Evolutionary conservation across 2,329 filamentous ascomycete genomes (phyloP).

Genomic region (Epichloe scottii): DNA sequence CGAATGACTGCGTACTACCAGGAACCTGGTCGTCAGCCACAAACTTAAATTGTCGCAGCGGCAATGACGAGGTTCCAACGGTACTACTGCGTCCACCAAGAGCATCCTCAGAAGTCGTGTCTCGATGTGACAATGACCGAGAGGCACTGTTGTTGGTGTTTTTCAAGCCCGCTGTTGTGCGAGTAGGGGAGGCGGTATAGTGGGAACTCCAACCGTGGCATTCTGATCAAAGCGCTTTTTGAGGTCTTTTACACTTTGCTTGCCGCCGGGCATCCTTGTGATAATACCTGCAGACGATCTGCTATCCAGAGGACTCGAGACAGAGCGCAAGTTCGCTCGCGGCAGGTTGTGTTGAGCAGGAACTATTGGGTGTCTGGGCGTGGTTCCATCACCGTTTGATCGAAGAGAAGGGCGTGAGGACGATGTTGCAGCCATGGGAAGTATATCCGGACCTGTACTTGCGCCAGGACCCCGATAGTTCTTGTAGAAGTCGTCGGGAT

Average conservation of each 20-base stretch:
- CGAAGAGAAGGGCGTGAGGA: conserved; percentile 30
- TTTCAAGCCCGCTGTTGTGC: not conserved
- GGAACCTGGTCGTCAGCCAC: conserved; percentile 38
- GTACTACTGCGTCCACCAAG: not conserved
- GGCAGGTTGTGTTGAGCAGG: conserved; percentile 26
- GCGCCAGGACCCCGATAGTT: conserved; percentile 30
- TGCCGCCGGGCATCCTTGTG: conserved; percentile 22
- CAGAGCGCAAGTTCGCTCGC: conserved; percentile 37
- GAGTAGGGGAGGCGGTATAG: conserved; percentile 1
- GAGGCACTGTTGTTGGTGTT: not conserved
- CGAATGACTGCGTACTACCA: conserved; percentile 44
- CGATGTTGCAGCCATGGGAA: conserved; percentile 24
- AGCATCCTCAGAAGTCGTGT: conserved; percentile 7
- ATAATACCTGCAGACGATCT: conserved; percentile 17
- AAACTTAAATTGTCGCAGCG: conserved; percentile 33
- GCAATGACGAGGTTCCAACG: conserved; percentile 13
- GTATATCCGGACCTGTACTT: conserved; percentile 21
- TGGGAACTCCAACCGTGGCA: conserved; percentile 11
- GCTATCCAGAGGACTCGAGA: conserved; percentile 42
- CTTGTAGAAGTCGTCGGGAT: conserved; percentile 45
- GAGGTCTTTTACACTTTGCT: conserved; percentile 69
- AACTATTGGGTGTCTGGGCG: conserved; percentile 33
- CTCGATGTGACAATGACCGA: not conserved
- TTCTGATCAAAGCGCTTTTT: conserved; percentile 66
- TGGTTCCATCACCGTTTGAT: conserved; percentile 38